phyloP scores from a whole-genome alignment of 148 eudicot species.

The Nyssa sinensis region DNA sequence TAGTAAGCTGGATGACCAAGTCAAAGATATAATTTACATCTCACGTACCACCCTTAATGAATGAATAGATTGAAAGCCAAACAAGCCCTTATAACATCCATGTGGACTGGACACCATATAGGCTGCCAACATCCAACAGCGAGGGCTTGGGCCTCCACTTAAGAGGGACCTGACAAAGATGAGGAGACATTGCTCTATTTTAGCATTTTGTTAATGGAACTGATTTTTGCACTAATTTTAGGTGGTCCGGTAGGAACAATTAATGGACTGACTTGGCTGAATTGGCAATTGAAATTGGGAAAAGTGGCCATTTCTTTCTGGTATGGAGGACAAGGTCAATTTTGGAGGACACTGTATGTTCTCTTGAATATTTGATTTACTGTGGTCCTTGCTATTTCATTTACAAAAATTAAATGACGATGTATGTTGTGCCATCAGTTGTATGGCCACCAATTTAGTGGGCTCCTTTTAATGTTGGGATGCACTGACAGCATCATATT shows the following conservation, averaged over 20 bases:
- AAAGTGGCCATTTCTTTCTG: neutral
- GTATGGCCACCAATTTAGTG: neutral
- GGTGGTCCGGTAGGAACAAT: neutral
- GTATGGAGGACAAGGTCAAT: neutral
- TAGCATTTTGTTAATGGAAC: neutral
- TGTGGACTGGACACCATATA: no score
- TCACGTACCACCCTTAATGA: no score
- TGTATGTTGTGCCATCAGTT: neutral
- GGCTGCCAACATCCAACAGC: no score
- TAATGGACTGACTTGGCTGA: constrained; percentile 1
- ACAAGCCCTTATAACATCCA: no score
- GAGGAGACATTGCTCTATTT: neutral
- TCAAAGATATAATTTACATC: no score
- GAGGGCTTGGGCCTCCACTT: no score
- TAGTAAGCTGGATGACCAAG: no score
- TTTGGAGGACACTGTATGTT: neutral
- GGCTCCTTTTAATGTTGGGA: neutral
- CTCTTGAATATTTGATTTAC: neutral
- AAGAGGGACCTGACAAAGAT: no score
- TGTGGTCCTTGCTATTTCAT: neutral
- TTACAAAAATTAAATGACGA: neutral
- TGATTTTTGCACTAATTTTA: neutral
- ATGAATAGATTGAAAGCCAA: no score
- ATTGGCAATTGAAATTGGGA: neutral
- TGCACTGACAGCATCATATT: neutral